Evolutionary conservation across 495 filamentous ascomycete species (phyloP).

Genomic region (Tetracladium setigerum): DNA sequence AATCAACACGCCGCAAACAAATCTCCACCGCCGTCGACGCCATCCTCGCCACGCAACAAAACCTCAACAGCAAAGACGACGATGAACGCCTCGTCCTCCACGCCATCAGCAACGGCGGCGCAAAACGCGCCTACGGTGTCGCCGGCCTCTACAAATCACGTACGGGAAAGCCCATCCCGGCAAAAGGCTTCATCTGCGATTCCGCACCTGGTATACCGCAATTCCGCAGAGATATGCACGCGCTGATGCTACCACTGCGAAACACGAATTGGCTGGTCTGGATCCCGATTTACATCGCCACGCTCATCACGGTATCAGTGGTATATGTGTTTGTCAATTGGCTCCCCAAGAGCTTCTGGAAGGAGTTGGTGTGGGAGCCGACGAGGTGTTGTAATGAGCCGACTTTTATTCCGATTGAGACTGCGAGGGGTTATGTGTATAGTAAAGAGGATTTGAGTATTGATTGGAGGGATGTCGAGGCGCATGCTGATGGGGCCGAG

Average conservation of each 20-base stretch:
- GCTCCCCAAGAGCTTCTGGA: constrained; percentile 16
- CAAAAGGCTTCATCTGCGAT: constrained; percentile 7
- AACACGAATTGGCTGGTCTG: constrained; percentile 6
- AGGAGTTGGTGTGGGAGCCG: constrained; percentile 21
- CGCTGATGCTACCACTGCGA: neutral
- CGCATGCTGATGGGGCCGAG: constrained; percentile 25
- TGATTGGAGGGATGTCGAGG: constrained; percentile 28
- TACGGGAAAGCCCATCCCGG: constrained; percentile 6
- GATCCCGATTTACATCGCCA: constrained; percentile 3
- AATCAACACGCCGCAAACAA: constrained; percentile 10
- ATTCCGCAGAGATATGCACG: constrained; percentile 16
- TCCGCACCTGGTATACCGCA: constrained; percentile 16
- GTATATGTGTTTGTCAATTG: constrained; percentile 14
- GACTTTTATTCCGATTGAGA: constrained; percentile 14
- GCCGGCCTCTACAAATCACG: constrained; percentile 2
- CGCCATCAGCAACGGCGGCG: constrained; percentile 18
- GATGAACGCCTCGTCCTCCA: constrained; percentile 12
- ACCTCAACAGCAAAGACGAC: too few relatives aligned
- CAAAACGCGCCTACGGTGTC: constrained; percentile 8
- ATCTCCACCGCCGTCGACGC: constrained; percentile 6
- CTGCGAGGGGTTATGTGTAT: constrained; percentile 28
- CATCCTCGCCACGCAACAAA: constrained; percentile 3
- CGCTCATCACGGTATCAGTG: neutral
- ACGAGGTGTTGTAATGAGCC: constrained; percentile 22
- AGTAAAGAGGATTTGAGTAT: constrained; percentile 30